Evolutionary conservation across 257 asterid species (phyloP).

Genomic region (Knoxia roxburghii): DNA sequence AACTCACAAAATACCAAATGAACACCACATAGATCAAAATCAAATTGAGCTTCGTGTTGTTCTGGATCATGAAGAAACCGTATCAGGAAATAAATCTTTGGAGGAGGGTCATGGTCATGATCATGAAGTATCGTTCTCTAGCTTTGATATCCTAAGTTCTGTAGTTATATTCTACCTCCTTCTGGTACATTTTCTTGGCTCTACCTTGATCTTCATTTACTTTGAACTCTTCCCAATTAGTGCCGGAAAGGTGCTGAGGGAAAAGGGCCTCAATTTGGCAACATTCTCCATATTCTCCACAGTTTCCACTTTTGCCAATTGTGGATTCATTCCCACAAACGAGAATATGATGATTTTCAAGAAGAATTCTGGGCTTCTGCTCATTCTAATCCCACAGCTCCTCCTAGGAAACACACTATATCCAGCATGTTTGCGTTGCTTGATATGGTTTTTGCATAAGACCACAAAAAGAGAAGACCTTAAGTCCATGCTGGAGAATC

Average conservation of each 20-base stretch:
- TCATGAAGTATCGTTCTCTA: too few relatives aligned
- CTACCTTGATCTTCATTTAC: slow-evolving; percentile 24
- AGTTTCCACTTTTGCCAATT: slow-evolving; percentile 47
- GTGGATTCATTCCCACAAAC: slow-evolving; percentile 54
- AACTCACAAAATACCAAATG: neutral
- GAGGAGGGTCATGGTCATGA: neutral
- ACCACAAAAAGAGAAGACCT: neutral
- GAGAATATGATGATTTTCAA: slow-evolving; percentile 54
- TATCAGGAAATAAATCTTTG: too few relatives aligned
- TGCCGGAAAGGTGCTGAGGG: slow-evolving; percentile 27
- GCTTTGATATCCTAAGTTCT: slow-evolving; percentile 12
- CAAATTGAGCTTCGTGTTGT: too few relatives aligned
- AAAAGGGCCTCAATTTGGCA: slow-evolving; percentile 26
- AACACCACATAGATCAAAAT: neutral
- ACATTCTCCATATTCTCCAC: slow-evolving; percentile 35
- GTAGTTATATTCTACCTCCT: slow-evolving; percentile 29
- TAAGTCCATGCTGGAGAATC: neutral
- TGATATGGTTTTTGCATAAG: neutral
- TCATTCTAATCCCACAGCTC: slow-evolving; percentile 42
- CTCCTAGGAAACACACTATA: slow-evolving; percentile 56
- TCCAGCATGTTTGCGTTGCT: slow-evolving; percentile 13
- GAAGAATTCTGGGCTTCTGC: slow-evolving; percentile 34
- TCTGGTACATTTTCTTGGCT: slow-evolving; percentile 26
- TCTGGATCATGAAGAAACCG: neutral
- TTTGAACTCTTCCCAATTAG: slow-evolving; percentile 15